Base-by-base conservation (phyloP, 139 green algal genomes). In the Pleodorina starrii region DNA sequence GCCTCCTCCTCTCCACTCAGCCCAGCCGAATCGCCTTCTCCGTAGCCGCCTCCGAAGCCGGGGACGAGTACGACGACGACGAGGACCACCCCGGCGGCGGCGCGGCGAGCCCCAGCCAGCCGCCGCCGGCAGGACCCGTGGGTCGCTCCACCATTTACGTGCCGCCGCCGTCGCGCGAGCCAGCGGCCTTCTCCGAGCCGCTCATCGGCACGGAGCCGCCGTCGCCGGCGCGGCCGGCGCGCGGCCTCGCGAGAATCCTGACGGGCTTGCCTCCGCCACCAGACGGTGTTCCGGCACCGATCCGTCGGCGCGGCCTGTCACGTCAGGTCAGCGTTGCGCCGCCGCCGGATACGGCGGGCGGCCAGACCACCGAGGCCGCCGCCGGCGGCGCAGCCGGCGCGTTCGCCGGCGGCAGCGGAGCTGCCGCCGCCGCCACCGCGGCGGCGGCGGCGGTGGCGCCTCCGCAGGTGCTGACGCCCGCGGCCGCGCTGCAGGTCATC, bases 131-230 rank as follows among this genome's bases (percentile, higher is more conserved):
- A 32, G 29, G 4, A 76, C 63, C 21, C 16, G 32, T 38, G 63
- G 63, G 63, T 73, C 63, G 63, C 11, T 36, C 16, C 21, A 36
- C 59, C 27, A n/a, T 36, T 50, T 86, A 75, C 43, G 43, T 66
- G n/a, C 81, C 81, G 29, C 81, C 81, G 29, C 81, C 81, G 36
- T 87, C 81, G 14, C 81, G 81, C 17, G 81, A 87, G 43, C 81
- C 81, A 0, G 82, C 63, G 32, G 14, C 19, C 5, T 32, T n/a
- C 19, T 80, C 63, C 2, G 82, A 88, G 82, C 82, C 82, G 21
- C 66, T 80, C n/a, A 46, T 9, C 12, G 76, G 48, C 51, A 54
- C 43, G 35, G 76, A 63, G 46, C 72, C 72, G 36, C 36, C 35
- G 17, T 77, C 69, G 7, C 69, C 36, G 19, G 63, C 63, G 35